These are phyloP conservation scores for Setomelanomma holmii DNA, from an alignment of 2,329 filamentous ascomycete species.

Conservation along the genomic window DNA sequence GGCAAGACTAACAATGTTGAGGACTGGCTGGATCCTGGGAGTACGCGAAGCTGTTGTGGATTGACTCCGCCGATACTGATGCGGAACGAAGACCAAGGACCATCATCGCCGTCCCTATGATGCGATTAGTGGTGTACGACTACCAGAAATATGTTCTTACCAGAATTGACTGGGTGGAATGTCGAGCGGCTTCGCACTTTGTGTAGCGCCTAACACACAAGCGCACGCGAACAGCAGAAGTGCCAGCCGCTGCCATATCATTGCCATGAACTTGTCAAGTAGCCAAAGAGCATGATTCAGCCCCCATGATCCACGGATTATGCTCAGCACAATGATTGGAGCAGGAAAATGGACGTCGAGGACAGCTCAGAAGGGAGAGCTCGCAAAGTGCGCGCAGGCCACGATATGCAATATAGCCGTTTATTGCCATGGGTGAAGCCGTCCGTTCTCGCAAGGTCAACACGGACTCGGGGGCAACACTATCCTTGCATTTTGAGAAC, in stretches of 20 bases:
- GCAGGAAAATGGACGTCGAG: no score
- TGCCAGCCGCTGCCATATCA: conserved; percentile 5
- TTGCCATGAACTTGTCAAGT: conserved; percentile 1
- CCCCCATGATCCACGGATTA: background rate
- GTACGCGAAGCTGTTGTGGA: conserved; percentile 34
- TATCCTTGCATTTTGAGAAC: background rate
- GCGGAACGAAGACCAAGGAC: conserved; percentile 43
- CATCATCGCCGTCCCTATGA: conserved; percentile 40
- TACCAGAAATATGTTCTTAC: conserved; percentile 10
- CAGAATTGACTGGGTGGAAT: conserved; percentile 34
- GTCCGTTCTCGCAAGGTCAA: background rate
- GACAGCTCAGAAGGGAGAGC: background rate
- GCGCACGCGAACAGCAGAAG: conserved; percentile 3
- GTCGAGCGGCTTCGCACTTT: conserved; percentile 25
- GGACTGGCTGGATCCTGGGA: conserved; percentile 42
- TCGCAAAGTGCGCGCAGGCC: background rate
- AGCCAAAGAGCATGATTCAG: background rate
- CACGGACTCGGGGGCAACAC: background rate
- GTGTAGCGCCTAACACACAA: background rate
- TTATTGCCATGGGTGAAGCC: background rate
- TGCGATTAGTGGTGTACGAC: background rate
- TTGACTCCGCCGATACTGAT: conserved; percentile 35
- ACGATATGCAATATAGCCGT: background rate
- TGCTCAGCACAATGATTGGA: no score
- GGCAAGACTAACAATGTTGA: conserved; percentile 45